A percentile compares a stretch with the other conserved stretches of the same genome.
Evolutionary conservation across 495 filamentous ascomycete species (phyloP).

Genomic region (Aspergillus cavernicola): DNA sequence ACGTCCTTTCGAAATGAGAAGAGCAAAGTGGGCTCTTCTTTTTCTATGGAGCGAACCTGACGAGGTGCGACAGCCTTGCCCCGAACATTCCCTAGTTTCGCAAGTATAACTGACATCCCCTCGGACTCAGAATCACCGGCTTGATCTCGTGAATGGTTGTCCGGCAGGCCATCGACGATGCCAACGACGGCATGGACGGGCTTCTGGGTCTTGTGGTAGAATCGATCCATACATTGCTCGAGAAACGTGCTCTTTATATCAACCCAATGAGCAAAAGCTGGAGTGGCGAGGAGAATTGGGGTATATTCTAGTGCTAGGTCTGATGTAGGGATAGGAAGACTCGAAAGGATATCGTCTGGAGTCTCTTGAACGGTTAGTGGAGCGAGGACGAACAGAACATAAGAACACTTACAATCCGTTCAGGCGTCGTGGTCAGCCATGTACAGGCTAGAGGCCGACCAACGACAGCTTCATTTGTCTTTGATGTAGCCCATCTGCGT

Average conservation of each 20-base stretch:
- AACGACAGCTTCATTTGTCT: constrained; percentile 5
- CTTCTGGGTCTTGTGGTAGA: constrained; percentile 14
- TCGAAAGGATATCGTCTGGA: constrained; percentile 33
- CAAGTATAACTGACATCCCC: constrained; percentile 35
- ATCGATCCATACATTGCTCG: constrained; percentile 25
- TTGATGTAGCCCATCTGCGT: constrained; percentile 23
- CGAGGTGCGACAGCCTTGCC: constrained; percentile 31
- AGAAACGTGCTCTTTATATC: constrained; percentile 32
- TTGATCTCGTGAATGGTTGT: constrained; percentile 5
- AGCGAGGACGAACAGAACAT: not conserved
- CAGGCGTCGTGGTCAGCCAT: constrained; percentile 39
- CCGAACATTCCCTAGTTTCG: constrained; percentile 22
- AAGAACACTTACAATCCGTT: constrained; percentile 27
- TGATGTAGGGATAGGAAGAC: constrained; percentile 16
- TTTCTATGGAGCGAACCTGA: constrained; percentile 28
- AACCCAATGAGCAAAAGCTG: constrained; percentile 40
- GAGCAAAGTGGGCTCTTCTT: constrained; percentile 32
- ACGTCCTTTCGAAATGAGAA: constrained; percentile 22
- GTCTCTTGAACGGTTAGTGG: constrained; percentile 24
- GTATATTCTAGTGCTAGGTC: constrained; percentile 11
- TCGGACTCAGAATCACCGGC: constrained; percentile 19
- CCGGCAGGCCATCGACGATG: constrained; percentile 37
- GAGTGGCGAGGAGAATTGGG: constrained; percentile 37
- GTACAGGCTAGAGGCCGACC: constrained; percentile 29
- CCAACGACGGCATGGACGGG: constrained; percentile 31